Evolutionary conservation across 1,284 basidiomycete species (phyloP).

Genomic region (Cutaneotrichosporon cavernicola): DNA sequence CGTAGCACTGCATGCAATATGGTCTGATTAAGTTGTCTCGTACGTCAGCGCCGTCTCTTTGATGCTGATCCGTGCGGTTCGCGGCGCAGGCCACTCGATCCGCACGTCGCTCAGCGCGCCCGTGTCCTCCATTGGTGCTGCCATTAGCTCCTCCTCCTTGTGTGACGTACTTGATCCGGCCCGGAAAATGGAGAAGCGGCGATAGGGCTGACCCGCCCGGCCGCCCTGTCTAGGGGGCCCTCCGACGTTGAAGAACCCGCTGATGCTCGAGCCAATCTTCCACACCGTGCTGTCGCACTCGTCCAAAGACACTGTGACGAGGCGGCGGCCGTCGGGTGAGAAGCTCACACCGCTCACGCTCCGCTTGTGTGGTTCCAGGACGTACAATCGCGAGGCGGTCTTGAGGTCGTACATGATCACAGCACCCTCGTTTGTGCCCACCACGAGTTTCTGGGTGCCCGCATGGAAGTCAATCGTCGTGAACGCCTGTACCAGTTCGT

Average conservation of each 20-base stretch:
- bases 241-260: slow-evolving; percentile 86
- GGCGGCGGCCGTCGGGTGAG: slow-evolving; percentile 84
- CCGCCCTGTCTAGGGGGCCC: slow-evolving; percentile 83
- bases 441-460: slow-evolving; percentile 78
- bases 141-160: not conserved
- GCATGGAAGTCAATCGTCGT: slow-evolving; percentile 89
- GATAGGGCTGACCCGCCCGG: slow-evolving; percentile 76
- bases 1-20: not conserved
- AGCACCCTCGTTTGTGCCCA: slow-evolving; percentile 90
- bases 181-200: slow-evolving; percentile 68
- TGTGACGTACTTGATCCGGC: slow-evolving; percentile 54
- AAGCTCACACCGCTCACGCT: slow-evolving; percentile 78
- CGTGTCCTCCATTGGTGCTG: slow-evolving; percentile 54
- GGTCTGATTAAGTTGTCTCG: slow-evolving; percentile 58
- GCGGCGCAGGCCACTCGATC: slow-evolving; percentile 78
- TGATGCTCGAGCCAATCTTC: slow-evolving; percentile 83
- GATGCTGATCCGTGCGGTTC: slow-evolving; percentile 77
- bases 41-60: slow-evolving; percentile 78
- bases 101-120: slow-evolving; percentile 69
- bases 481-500: slow-evolving; percentile 88
- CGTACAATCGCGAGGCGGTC: slow-evolving; percentile 89
- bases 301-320: slow-evolving; percentile 82
- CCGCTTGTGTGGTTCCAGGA: slow-evolving; percentile 85
- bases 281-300: slow-evolving; percentile 79
- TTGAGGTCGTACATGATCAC: slow-evolving; percentile 96